Evolutionary conservation across 2,329 filamentous ascomycete genomes (phyloP).

Genomic region (Neurospora sp.): DNA sequence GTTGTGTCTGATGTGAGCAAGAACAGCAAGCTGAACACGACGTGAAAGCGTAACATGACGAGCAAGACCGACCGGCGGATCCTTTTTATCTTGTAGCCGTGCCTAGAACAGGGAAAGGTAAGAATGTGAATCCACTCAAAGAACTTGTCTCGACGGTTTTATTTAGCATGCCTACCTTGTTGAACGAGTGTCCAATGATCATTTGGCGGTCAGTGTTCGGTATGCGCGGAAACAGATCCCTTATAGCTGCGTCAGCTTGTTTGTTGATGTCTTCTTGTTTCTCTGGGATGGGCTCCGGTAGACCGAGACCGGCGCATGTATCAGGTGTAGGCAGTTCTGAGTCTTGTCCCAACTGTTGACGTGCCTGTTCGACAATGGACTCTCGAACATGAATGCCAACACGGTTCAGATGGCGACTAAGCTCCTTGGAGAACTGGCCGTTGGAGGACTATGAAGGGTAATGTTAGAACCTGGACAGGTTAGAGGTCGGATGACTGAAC

Average conservation of each 20-base stretch:
- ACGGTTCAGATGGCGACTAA: slow-evolving; percentile 46
- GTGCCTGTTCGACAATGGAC: slow-evolving; percentile 48
- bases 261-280: slow-evolving; percentile 49
- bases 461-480: slow-evolving; percentile 10
- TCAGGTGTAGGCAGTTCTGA: slow-evolving; percentile 2
- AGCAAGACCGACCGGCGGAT: slow-evolving; percentile 48
- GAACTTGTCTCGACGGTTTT: slow-evolving; percentile 4
- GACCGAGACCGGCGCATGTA: slow-evolving; percentile 21
- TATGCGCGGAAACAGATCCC: slow-evolving; percentile 55
- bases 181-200: slow-evolving; percentile 54
- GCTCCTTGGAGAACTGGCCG: slow-evolving; percentile 26
- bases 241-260: slow-evolving; percentile 51
- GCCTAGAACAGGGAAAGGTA: slow-evolving; percentile 3
- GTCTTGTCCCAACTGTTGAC: slow-evolving; percentile 14
- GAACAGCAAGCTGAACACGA: slow-evolving; percentile 53
- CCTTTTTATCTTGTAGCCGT: slow-evolving; percentile 23
- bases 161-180: slow-evolving; percentile 37
- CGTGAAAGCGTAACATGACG: slow-evolving; percentile 46
- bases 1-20: slow-evolving; percentile 57
- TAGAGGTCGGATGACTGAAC: not conserved
- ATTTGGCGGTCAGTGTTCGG: slow-evolving; percentile 53
- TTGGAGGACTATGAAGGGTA: slow-evolving; percentile 22
- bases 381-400: slow-evolving; percentile 51
- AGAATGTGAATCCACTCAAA: slow-evolving; percentile 5
- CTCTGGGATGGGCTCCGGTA: slow-evolving; percentile 49